A percentile compares a stretch with the other conserved stretches of the same genome.
Conservation (phyloP, 2,329 filamentous ascomycete species). For the Penicillium sp. region DNA sequence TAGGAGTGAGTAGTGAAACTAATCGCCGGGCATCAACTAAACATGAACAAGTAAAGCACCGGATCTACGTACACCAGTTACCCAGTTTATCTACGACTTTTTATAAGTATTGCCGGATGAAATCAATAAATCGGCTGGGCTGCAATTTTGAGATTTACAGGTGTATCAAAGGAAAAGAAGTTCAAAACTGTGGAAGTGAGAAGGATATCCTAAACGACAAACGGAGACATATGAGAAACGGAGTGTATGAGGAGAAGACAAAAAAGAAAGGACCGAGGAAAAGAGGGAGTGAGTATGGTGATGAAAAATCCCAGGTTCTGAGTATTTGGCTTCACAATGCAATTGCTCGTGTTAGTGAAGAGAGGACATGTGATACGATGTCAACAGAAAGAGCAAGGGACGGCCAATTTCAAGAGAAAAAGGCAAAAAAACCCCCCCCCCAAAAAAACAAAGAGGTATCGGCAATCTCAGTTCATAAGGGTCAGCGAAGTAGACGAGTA, state of each 20-base stretch:
- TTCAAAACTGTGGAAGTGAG: constrained; percentile 20
- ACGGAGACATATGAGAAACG: constrained; percentile 18
- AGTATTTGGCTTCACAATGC: constrained; percentile 6
- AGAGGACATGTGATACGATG: not conserved
- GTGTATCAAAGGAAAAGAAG: not conserved
- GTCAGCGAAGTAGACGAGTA: not conserved
- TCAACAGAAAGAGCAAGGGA: not conserved
- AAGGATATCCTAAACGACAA: constrained; percentile 28
- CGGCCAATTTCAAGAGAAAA: not conserved
- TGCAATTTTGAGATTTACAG: not conserved
- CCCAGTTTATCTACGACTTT: not conserved
- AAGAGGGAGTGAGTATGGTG: not conserved
- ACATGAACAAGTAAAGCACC: not conserved
- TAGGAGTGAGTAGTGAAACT: too few relatives aligned
- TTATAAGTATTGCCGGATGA: not conserved
- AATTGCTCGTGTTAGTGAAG: constrained; percentile 2
- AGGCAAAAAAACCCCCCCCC: too few relatives aligned
- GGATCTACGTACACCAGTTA: not conserved
- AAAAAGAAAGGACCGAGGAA: constrained; percentile 1
- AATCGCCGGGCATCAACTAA: too few relatives aligned
- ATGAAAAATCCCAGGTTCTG: not conserved
- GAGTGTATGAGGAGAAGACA: not conserved
- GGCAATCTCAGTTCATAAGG: not conserved
- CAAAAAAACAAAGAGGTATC: constrained; percentile 1
- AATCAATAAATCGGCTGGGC: not conserved